Evolutionary conservation across 768 basidiomycete species (phyloP).

Genomic region (Dacryopinax primogenitus): DNA sequence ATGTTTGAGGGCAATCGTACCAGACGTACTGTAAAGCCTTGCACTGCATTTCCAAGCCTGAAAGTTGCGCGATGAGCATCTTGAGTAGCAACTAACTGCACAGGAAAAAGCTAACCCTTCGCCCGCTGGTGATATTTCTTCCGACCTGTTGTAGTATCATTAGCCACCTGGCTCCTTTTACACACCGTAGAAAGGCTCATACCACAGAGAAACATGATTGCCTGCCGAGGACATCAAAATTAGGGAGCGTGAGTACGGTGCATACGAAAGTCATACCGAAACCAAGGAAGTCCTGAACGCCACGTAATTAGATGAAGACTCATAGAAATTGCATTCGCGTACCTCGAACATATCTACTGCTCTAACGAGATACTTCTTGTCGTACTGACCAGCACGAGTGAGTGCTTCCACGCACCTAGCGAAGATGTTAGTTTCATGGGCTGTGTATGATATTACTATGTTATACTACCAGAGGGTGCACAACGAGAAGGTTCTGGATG

Average conservation of each 20-base stretch:
- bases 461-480: slow-evolving; percentile 33
- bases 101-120: slow-evolving; percentile 49
- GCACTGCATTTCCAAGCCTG: slow-evolving; percentile 76
- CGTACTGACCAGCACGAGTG: slow-evolving; percentile 72
- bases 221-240: slow-evolving; percentile 26
- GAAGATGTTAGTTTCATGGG: no score
- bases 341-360: slow-evolving; percentile 88
- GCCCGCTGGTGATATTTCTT: slow-evolving; percentile 43
- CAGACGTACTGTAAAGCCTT: slow-evolving; percentile 52
- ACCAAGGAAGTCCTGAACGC: slow-evolving; percentile 52
- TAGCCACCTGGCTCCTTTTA: slow-evolving; percentile 26
- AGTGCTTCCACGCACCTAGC: slow-evolving; percentile 76
- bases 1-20: neutral
- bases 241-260: slow-evolving; percentile 48
- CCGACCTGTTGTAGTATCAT: neutral
- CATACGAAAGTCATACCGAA: slow-evolving; percentile 81
- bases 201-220: neutral
- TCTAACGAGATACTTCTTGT: slow-evolving; percentile 47
- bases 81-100: neutral
- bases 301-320: neutral
- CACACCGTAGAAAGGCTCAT: slow-evolving; percentile 3
- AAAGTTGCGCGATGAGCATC: neutral
- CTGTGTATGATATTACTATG: neutral
- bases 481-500: slow-evolving; percentile 51
- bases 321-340: slow-evolving; percentile 15